Conservation (phyloP, 2,329 filamentous ascomycete species). For the Colletotrichum sp. region DNA sequence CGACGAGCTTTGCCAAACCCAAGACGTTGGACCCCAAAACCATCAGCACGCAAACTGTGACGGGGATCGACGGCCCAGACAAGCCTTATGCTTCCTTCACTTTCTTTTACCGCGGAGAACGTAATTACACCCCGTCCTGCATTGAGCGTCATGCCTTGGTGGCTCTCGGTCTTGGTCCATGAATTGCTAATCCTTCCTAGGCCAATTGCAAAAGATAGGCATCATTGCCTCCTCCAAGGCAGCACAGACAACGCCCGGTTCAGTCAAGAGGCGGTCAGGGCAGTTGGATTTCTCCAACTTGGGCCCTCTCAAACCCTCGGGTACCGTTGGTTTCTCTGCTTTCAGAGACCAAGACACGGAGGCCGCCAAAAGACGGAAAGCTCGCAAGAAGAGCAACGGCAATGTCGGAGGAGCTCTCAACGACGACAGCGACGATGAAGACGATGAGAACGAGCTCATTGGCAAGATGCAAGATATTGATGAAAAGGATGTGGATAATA, state of each 20-base stretch:
- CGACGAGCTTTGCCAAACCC: conserved; percentile 95
- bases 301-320: conserved; percentile 82
- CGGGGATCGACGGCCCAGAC: conserved; percentile 93
- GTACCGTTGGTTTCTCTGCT: conserved; percentile 86
- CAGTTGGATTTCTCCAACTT: conserved; percentile 87
- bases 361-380: conserved; percentile 61
- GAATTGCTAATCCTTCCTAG: conserved; percentile 46
- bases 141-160: not conserved
- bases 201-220: conserved; percentile 96
- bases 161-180: not conserved
- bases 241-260: conserved; percentile 63
- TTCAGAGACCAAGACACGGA: conserved; percentile 77
- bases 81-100: conserved; percentile 97
- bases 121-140: conserved; percentile 61
- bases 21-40: conserved; percentile 96
- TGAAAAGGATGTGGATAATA: conserved; percentile 64
- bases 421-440: conserved; percentile 78
- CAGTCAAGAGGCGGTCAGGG: conserved; percentile 79
- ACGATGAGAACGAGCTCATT: conserved; percentile 65
- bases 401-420: conserved; percentile 60
- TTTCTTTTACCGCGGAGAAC: conserved; percentile 95
- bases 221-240: conserved; percentile 75
- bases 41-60: conserved; percentile 99
- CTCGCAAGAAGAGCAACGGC: conserved; percentile 68
- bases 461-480: conserved; percentile 70